Evolutionary conservation across 768 basidiomycete genomes (phyloP), one percentile per base, ranked within the genome.

Genomic region (Amanita phalloides): DNA sequence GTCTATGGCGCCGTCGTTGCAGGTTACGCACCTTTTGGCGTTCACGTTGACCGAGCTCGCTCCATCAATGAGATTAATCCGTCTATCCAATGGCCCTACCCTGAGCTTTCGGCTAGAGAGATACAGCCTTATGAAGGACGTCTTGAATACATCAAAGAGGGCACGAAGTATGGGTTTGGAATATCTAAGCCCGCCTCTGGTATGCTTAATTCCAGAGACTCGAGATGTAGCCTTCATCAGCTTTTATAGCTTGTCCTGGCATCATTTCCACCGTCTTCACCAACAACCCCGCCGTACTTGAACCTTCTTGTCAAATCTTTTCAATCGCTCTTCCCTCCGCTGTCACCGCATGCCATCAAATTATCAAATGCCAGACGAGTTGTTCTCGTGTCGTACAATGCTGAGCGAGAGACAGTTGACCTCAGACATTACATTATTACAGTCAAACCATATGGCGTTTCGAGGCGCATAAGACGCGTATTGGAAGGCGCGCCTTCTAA

Each of bases 361-460:
- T 81, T 91, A 47, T 86, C 94, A 48, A 87, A 90, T 30, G 94
- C 94, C 3, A 89, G 96, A 30, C 82, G 96, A 59, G 86, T 99
- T 51, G 90, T 98, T 32, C 84, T 99, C 46, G 71, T 98, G 46
- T 84, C 92, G 0, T 97, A 97, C 73, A 92, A 92, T 65, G 68
- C 86, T 17, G 84, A 86, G 20, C 83, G 81, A 45, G 86, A 81
- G 45, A 92, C 92, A 5, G 72, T 99, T 62, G 92, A 97, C 62
- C 81, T 93, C 63, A 82, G 96, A 44, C 96, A 99, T 69, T 98
- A 86, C 64, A 76, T 92, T 57, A 98, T 99, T 71, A 87, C 90
- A 14, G 88, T 99, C 50, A 90, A 92, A 65, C 87, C 94, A 1
- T 88, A 91, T 65, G 95, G 95, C 42, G 83, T 98, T 33, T 95